phyloP scores from a whole-genome alignment of 257 asterid genomes.

The Ophiorrhiza pumila region DNA sequence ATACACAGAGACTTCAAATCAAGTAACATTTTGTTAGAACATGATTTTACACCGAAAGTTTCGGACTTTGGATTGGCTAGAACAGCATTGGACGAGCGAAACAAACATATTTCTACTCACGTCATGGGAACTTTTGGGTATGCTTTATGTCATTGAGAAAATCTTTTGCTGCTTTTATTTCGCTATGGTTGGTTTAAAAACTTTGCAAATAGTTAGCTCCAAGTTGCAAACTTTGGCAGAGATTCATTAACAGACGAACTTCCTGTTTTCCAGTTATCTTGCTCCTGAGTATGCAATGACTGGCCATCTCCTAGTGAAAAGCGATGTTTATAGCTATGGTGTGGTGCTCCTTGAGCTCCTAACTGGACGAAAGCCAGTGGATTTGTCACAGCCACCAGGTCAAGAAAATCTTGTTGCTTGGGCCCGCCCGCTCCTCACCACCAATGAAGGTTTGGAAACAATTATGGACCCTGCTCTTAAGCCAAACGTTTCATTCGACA shows the following conservation, averaged over 20 bases:
- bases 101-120: constrained; percentile 73
- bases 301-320: constrained; percentile 92
- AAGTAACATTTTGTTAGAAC: constrained; percentile 79
- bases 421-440: constrained; percentile 80
- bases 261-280: constrained; percentile 52
- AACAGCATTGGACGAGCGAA: constrained; percentile 74
- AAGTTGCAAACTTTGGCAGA: not conserved
- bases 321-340: constrained; percentile 95
- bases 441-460: constrained; percentile 56
- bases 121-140: constrained; percentile 99
- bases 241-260: not conserved
- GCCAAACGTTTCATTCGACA: constrained; percentile 41
- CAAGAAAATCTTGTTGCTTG: constrained; percentile 86
- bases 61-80: constrained; percentile 96
- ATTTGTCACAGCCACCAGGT: constrained; percentile 81
- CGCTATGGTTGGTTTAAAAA: not conserved
- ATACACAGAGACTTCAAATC: constrained; percentile 96
- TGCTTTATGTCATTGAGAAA: constrained; percentile 3
- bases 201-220: not conserved
- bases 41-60: constrained; percentile 83
- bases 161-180: not conserved
- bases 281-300: constrained; percentile 99
- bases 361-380: constrained; percentile 87
- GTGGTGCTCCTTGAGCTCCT: constrained; percentile 93
- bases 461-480: constrained; percentile 53